Base-by-base conservation (phyloP, 805 yeast species). In the Barnettozyma californica region DNA sequence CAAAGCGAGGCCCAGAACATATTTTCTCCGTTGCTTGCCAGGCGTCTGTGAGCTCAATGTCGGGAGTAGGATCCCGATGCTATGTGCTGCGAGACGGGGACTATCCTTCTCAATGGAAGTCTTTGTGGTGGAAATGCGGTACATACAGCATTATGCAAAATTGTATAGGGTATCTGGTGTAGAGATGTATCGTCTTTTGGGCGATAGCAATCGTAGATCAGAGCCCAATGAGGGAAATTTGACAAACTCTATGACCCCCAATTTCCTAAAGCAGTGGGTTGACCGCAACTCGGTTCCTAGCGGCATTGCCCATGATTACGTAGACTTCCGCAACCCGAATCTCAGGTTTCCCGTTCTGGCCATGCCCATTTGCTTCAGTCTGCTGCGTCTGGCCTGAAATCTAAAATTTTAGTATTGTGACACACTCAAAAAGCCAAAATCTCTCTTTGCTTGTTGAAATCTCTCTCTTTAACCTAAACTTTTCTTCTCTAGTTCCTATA, bases 1-100 rank as follows among this genome's bases (percentile, higher is more conserved):
- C 75, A 71, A 71, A 71, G 73, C 72, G 75, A 70, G 63, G 75
- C 74, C 73, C 58, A 68, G 46, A 68, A 33, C 47, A 53, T 64
- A 18, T 29, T 20, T 42, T 31, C 18, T 18, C 29, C 48, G 43
- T 25, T n/a, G 6, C n/a, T 29, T 46, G 29, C 34, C 45, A 45
- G 14, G 36, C 33, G 49, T 48, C 48, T 46, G 55, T 47, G 51
- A 51, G 45, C 56, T 46, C 37, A 34, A 47, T 48, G 53, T 48
- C 44, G 46, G 48, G 47, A 52, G 57, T 55, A 53, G 57, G 59
- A 55, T 55, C 45, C 49, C 48, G 47, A 51, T 50, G 49, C 51
- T 50, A 35, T 29, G 53, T 41, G 53, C 41, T 50, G 47, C 33
- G 53, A 47, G 42, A 43, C 48, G 43, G 50, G 36, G 42, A 36